A percentile compares a stretch with the other conserved stretches of the same genome.
phyloP scores from a whole-genome alignment of 2,329 filamentous ascomycete species.

The Didymella arachidicola region DNA sequence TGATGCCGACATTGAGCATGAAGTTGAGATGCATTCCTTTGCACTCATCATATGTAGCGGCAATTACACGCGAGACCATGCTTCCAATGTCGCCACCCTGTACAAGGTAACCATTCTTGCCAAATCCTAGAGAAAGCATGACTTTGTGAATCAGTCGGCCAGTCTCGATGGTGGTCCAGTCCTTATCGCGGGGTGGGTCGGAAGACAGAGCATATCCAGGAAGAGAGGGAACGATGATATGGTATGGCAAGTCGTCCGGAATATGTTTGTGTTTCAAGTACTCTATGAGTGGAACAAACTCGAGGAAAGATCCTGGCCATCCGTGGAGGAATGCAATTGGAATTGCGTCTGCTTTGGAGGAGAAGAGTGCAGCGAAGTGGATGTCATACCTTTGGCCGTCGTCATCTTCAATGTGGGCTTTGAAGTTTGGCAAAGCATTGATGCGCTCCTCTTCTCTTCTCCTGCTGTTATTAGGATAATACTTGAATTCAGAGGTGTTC shows the following conservation, averaged over 20 bases:
- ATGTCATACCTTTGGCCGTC: conserved; percentile 52
- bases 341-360: conserved; percentile 57
- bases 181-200: conserved; percentile 55
- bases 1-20: conserved; percentile 32
- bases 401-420: conserved; percentile 52
- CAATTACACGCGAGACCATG: conserved; percentile 55
- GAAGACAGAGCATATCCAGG: conserved; percentile 64
- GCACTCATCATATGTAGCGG: conserved; percentile 55
- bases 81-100: conserved; percentile 67
- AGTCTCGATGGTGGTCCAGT: conserved; percentile 54
- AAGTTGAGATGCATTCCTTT: conserved; percentile 54
- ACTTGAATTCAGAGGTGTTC: too few species aligned
- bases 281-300: conserved; percentile 63
- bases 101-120: conserved; percentile 57
- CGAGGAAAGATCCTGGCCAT: conserved; percentile 63
- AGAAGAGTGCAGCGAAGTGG: conserved; percentile 65
- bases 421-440: conserved; percentile 62
- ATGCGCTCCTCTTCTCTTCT: conserved; percentile 53
- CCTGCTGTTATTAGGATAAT: conserved; percentile 26
- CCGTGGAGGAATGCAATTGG: conserved; percentile 64
- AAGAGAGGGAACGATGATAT: conserved; percentile 64
- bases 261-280: conserved; percentile 59
- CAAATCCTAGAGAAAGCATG: conserved; percentile 63
- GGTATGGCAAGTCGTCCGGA: conserved; percentile 61
- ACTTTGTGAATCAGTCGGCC: conserved; percentile 60